A percentile compares a stretch with the other conserved stretches of the same genome.
Evolutionary conservation across 2,329 filamentous ascomycete species (phyloP).

Genomic region (Nectriaceae sp.): DNA sequence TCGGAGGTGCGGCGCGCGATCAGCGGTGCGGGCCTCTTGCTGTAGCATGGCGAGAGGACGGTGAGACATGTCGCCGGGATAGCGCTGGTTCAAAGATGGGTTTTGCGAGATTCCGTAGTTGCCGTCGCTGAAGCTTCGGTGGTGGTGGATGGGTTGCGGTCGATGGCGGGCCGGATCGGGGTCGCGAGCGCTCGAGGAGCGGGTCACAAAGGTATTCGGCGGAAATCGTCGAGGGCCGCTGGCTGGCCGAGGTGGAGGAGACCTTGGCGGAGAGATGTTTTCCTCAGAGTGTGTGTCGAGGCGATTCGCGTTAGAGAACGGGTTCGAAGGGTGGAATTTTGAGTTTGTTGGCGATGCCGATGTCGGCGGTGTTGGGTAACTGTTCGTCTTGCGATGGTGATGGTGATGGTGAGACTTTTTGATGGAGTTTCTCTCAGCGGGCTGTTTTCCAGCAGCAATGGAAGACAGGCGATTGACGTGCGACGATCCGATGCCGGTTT

Average conservation of each 20-base stretch:
- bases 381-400: slow-evolving; percentile 1
- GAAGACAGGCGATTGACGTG: slow-evolving; percentile 6
- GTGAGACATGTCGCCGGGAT: slow-evolving; percentile 64
- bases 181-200: slow-evolving; percentile 27
- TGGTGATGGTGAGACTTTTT: slow-evolving; percentile 8
- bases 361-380: slow-evolving; percentile 50
- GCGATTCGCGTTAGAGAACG: slow-evolving; percentile 30
- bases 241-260: slow-evolving; percentile 14
- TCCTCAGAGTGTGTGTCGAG: slow-evolving; percentile 19
- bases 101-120: slow-evolving; percentile 15
- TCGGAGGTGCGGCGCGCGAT: slow-evolving; percentile 68
- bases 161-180: slow-evolving; percentile 11
- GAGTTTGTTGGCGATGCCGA: slow-evolving; percentile 55
- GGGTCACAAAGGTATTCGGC: slow-evolving; percentile 35
- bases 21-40: slow-evolving; percentile 63
- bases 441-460: neutral
- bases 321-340: slow-evolving; percentile 49
- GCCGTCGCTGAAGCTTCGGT: slow-evolving; percentile 26
- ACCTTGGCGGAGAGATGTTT: slow-evolving; percentile 19
- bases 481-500: slow-evolving; percentile 52
- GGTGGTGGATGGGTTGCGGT: slow-evolving; percentile 9
- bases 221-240: slow-evolving; percentile 21
- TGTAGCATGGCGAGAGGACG: slow-evolving; percentile 68
- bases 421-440: slow-evolving; percentile 4
- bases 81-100: slow-evolving; percentile 42